phyloP scores from a whole-genome alignment of 2,329 filamentous ascomycete species.

The Akanthomyces dipterigenus region DNA sequence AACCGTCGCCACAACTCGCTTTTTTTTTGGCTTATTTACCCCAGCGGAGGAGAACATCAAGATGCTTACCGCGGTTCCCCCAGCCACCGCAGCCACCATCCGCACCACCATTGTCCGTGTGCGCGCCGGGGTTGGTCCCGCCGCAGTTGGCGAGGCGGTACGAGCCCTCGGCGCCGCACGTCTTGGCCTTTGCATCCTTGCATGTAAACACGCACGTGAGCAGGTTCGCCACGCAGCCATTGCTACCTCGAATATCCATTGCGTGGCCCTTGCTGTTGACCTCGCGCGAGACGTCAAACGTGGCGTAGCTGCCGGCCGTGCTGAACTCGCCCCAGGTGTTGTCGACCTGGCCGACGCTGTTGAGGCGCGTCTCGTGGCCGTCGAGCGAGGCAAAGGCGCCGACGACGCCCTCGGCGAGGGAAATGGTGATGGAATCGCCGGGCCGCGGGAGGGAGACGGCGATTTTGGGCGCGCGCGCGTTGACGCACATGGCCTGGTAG shows the following conservation, averaged over 20 bases:
- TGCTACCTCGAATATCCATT: constrained; percentile 27
- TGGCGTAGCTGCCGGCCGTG: constrained; percentile 23
- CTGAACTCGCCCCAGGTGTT: constrained; percentile 40
- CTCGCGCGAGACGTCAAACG: constrained; percentile 35
- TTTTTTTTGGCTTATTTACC: background rate
- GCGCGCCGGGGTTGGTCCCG: background rate
- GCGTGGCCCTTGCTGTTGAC: constrained; percentile 33
- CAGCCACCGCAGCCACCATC: background rate
- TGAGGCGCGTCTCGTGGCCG: constrained; percentile 21
- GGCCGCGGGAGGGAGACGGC: constrained; percentile 28
- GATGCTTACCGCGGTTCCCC: background rate
- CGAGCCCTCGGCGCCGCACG: constrained; percentile 25
- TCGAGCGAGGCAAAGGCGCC: constrained; percentile 33
- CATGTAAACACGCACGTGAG: constrained; percentile 36
- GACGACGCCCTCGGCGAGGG: constrained; percentile 28
- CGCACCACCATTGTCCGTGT: background rate
- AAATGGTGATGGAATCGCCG: constrained; percentile 29
- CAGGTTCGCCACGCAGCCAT: constrained; percentile 32
- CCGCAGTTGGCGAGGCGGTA: constrained; percentile 33
- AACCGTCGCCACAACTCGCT: background rate
- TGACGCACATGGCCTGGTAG: constrained; percentile 21
- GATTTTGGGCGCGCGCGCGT: constrained; percentile 23
- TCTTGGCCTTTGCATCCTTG: constrained; percentile 18
- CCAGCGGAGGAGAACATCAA: background rate
- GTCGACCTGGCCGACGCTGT: constrained; percentile 29